Evolutionary conservation across 169 alveolate species (phyloP).

Genomic region (Eimeria falciformis): DNA sequence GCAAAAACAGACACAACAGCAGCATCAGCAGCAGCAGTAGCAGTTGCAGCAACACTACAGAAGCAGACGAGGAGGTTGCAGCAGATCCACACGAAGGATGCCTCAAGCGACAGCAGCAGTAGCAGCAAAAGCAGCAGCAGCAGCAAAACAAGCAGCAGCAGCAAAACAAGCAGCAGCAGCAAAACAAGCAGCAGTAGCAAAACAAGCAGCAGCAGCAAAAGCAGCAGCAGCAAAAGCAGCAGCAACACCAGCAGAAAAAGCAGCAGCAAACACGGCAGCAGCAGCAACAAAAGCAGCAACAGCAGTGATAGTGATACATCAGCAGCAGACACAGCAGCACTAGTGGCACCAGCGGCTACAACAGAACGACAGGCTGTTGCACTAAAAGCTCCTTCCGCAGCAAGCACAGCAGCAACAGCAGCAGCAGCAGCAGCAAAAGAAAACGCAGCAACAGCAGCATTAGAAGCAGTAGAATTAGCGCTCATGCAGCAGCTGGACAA

Average conservation of each 20-base stretch:
- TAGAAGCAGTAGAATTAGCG: neutral
- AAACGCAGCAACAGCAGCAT: neutral
- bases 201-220: neutral
- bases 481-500: too few relatives aligned
- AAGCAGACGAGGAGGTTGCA: too few relatives aligned
- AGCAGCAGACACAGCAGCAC: conserved; percentile 17
- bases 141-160: too few relatives aligned
- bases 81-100: too few relatives aligned
- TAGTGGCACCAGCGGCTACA: conserved; percentile 30
- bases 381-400: neutral
- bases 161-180: too few relatives aligned
- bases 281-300: neutral
- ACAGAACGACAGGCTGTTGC: neutral
- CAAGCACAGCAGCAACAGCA: conserved; percentile 20
- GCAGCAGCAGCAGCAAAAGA: conserved; percentile 17
- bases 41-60: too few relatives aligned
- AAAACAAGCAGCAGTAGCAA: neutral
- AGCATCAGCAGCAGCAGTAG: too few relatives aligned
- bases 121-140: too few relatives aligned
- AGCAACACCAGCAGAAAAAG: conserved; percentile 2
- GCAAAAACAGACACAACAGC: too few relatives aligned
- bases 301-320: conserved; percentile 19
- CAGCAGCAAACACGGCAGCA: neutral
- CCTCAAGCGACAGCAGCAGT: too few relatives aligned
- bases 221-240: neutral